Base-by-base conservation (phyloP, 2,329 filamentous ascomycete species). In the Xylaria sp. region DNA sequence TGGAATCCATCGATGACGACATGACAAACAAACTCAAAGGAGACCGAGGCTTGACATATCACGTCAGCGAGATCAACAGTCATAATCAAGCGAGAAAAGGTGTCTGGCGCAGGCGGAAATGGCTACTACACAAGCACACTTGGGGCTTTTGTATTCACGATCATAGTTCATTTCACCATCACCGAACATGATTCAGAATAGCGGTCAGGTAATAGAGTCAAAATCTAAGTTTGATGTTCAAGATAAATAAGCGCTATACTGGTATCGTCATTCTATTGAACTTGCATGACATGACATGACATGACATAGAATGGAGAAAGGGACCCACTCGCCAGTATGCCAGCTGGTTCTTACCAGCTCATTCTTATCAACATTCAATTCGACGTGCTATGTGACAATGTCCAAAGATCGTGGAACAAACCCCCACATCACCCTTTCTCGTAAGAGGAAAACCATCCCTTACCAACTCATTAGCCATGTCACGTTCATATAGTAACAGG, bases 251-350 rank as follows among this genome's bases (percentile, higher is more conserved):
- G 56, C 64, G 59, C 68, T 68, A 64, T 62, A 67, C 68, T 72
- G 69, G 69, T 71, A 72, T 72, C 68, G 68, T 70, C 61, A 67
- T 67, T 70, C 68, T 72, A 71, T 45, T 42, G 38, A 46, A 56
- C 58, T 52, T 19, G 50, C 45, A 51, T 38, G 21, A 25, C 33
- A 56, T 28, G 37, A 37, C 28, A 31, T 31, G 9, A 31, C 28
- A 31, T 31, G 28, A 31, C 28, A 31, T 31, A 9, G 28, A 4
- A 31, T 9, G 9, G 28, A 31, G 28, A 31, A 31, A 23, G 6
- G 45, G 45, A 11, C 23, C 25, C 45, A 63, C 17, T 54, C 40
- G 25, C 38, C 23, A 23, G 19, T 25, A 37, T 43, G 50, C 28
- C 33, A 33, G 9, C 28, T 31, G 28, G 9, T 17, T 8, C 33